phyloP scores from a whole-genome alignment of 306 rosid genomes.

The Prunus campanulata region DNA sequence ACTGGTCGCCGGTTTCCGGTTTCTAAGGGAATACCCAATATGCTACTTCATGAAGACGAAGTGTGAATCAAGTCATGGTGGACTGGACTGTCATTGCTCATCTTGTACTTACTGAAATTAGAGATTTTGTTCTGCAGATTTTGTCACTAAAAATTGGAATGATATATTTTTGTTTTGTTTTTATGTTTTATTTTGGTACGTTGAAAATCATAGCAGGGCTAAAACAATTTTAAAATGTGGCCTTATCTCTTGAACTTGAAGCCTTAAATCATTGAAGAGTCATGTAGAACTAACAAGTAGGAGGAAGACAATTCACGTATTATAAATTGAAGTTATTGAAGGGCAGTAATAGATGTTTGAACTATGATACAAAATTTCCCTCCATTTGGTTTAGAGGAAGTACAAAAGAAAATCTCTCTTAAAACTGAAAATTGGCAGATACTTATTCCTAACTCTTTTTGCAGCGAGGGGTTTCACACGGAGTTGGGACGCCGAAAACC shows the following conservation, averaged over 20 bases:
- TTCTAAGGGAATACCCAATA: conserved; percentile 80
- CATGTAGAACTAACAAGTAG: neutral
- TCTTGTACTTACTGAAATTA: neutral
- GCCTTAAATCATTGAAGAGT: neutral
- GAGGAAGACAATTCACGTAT: neutral
- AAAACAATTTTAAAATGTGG: neutral
- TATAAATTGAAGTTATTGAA: neutral
- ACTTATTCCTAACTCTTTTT: conserved; percentile 27
- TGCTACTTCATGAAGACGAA: conserved; percentile 95
- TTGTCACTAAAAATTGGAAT: neutral
- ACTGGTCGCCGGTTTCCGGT: conserved; percentile 76
- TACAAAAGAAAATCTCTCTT: neutral
- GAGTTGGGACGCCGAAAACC: conserved; percentile 96
- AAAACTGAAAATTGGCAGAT: neutral
- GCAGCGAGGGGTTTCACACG: conserved; percentile 79
- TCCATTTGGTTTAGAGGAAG: neutral
- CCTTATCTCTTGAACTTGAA: neutral
- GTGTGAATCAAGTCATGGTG: conserved; percentile 42
- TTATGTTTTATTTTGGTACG: neutral
- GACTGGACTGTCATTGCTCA: neutral
- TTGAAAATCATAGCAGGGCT: neutral
- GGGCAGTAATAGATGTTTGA: neutral
- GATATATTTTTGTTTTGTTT: neutral
- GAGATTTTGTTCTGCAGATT: neutral
- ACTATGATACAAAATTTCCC: neutral